A percentile compares a stretch with the other conserved stretches of the same genome.
phyloP scores from a whole-genome alignment of 176 grass and related monocot genomes.

The Oryza meridionalis region DNA sequence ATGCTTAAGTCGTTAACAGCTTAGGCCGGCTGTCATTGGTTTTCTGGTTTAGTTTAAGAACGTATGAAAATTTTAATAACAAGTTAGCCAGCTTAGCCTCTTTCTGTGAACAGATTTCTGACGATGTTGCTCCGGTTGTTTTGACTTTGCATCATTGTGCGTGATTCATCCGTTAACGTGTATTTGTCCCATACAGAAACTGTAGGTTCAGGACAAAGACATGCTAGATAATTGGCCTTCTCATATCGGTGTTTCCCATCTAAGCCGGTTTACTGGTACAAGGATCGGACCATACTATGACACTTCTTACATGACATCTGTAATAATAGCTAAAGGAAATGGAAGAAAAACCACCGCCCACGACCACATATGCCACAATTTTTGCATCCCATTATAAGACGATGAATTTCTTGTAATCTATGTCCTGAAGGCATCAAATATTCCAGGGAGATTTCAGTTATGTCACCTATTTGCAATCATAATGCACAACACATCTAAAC shows the following conservation, averaged over 20 bases:
- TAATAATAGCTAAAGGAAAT: background rate
- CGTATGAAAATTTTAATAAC: background rate
- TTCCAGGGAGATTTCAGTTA: background rate
- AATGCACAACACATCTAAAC: background rate
- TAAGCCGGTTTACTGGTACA: too few species aligned
- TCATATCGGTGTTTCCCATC: background rate
- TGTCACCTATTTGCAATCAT: background rate
- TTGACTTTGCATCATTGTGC: constrained; percentile 8
- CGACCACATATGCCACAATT: background rate
- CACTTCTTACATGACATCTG: background rate
- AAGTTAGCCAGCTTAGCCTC: background rate
- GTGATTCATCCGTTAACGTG: background rate
- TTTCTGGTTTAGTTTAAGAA: constrained; percentile 31
- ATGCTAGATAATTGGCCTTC: background rate
- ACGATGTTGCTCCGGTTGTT: constrained; percentile 27
- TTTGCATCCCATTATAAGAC: background rate
- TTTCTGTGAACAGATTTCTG: background rate
- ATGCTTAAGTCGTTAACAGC: background rate
- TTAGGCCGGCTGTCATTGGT: constrained; percentile 37
- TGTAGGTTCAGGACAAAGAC: background rate
- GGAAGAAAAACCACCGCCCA: background rate
- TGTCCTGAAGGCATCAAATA: background rate
- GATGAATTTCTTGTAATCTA: background rate
- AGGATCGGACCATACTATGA: too few species aligned
- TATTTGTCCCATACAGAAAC: background rate